Base-by-base conservation (phyloP, 2,329 filamentous ascomycete species). In the Neurospora crassa region DNA sequence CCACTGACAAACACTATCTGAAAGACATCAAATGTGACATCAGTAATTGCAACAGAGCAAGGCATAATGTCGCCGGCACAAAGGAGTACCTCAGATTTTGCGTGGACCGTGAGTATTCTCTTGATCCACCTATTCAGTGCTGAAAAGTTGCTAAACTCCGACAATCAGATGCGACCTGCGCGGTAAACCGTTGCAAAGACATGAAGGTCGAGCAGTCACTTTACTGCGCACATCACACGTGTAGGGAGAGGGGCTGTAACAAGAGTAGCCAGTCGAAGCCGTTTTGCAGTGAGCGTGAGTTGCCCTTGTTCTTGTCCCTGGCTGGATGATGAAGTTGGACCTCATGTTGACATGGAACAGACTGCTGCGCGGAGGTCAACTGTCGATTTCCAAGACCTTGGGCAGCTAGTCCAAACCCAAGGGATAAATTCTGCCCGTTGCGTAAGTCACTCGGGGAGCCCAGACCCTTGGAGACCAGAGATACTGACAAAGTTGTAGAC, bases 11-110 rank as follows among this genome's bases (percentile, higher is more conserved):
- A 70, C 20, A 20, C 20, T 29, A 20, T 14, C 16, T 20, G 34
- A 53, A 42, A 76, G 75, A 76, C 59, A 73, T 76, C 67, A 74
- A 74, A 47, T 76, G 75, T 42, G 72, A 72, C 14, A 70, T 73
- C 8, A 69, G 63, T 59, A 69, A 47, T 41, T 76, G 75, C 69
- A 72, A 71, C 2, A 73, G 72, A 37, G 70, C 73, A 43, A 74
- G 71, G 45, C 74, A 75, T 53, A 69, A 71, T 2, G 42, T 67
- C 1, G 14, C 69, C 10, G 72, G 72, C n/a, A 70, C 71, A 0
- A 72, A 74, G 18, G 75, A 76, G 20, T 76, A 76, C 37, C 73
- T 74, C 1, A 47, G 67, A 20, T 74, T 70, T 16, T 76, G 75
- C 41, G 71, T 69, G 34, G 68, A 71, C 12, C 75, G 75, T 76